A percentile compares a stretch with the other conserved stretches of the same genome.
These are phyloP conservation scores for Scolecobasidium constrictum DNA, from an alignment of 2,329 filamentous ascomycete species.

Conservation along the genomic window DNA sequence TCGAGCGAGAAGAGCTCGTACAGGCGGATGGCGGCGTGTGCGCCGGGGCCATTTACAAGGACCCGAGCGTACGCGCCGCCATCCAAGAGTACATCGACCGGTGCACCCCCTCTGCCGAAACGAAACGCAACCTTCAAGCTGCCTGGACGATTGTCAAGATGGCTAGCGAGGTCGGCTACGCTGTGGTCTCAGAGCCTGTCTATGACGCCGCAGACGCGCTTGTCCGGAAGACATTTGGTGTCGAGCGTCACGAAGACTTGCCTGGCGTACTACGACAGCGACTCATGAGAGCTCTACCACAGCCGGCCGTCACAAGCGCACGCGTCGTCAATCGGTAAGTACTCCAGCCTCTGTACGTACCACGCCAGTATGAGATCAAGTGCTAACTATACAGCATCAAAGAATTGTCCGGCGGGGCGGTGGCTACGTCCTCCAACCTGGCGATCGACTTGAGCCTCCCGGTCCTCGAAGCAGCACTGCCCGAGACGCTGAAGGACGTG, in stretches of 20 bases:
- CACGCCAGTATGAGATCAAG: no score
- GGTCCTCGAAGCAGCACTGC: no score
- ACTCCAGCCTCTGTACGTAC: background rate
- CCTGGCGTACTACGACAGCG: background rate
- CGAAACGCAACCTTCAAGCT: background rate
- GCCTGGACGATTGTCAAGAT: background rate
- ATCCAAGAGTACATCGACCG: constrained; percentile 1
- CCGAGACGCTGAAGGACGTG: background rate
- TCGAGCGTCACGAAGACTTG: background rate
- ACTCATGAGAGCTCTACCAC: background rate
- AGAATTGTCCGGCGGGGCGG: background rate
- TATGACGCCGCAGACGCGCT: background rate
- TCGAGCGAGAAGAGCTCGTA: background rate
- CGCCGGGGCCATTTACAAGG: background rate
- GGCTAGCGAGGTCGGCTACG: constrained; percentile 1
- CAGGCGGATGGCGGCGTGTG: no score
- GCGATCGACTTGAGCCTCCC: background rate
- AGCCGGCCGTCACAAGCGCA: no score
- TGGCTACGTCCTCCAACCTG: background rate
- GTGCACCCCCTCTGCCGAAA: background rate
- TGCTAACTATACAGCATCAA: background rate
- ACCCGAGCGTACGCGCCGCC: background rate
- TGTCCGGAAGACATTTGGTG: background rate
- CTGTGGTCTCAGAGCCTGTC: constrained; percentile 2
- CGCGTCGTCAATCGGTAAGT: constrained; percentile 6